Base-by-base conservation (phyloP, 768 basidiomycete genomes). In the Chalciporus chontae region DNA sequence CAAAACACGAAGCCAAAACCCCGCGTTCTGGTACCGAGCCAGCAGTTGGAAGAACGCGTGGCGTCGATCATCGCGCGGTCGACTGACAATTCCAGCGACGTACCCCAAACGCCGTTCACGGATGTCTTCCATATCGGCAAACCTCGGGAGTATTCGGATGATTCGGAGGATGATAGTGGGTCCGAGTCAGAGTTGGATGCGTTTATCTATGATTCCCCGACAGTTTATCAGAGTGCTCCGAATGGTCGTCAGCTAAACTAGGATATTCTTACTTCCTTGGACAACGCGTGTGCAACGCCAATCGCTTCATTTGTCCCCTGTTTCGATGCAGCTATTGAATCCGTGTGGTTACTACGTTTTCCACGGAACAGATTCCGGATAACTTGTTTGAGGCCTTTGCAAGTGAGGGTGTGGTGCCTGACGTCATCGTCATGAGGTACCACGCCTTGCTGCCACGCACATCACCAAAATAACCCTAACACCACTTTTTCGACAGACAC, bases 11-110 rank as follows among this genome's bases (percentile, higher is more conserved):
- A 69, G 53, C 54, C 62, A 24, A 64, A 55, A 15, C 62, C 62
- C 15, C 68, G 66, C 14, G 53, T 74, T 52, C 64, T 73, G 45
- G 52, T 76, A 37, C 84, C 81, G 1, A 83, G 78, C 53, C 75
- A 80, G 46, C 77, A 78, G 49, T 68, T 90, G 4, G 87, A 89
- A 65, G 88, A 87, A 39, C 79, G 85, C 14, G 87, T 90, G 7
- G 88, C 88, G 6, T 86, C 87, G 23, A 90, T 90, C 55, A 77
- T 90, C 19, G 87, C 87, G 32, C 87, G 88, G 67, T 88, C 87
- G n/a, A 84, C 80, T 40, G 56, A 77, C 40, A 59, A 76, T 14
- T 71, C 72, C 8, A 58, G 52, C 23, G 85, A 84, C 56, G 70
- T 77, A 15, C 88, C 88, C 2, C 83, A 83, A 56, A 90, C 88